Percentiles rank a stretch among this genome's conserved stretches.
Evolutionary conservation across 2,329 filamentous ascomycete species (phyloP).

Genomic region (Fusarium sp.): DNA sequence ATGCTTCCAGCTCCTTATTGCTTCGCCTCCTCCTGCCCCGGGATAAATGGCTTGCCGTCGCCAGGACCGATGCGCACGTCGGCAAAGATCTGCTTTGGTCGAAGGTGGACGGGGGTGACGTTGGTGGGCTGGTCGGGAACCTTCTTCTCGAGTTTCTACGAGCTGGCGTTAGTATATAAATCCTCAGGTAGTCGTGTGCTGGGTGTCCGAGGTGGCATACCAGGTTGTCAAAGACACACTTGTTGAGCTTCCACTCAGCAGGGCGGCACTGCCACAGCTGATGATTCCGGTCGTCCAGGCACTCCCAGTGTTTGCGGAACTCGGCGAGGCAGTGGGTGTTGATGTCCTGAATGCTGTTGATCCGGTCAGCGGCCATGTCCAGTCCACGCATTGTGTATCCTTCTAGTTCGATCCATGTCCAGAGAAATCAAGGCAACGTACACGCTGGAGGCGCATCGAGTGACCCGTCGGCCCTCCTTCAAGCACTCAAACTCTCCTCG

Average conservation of each 20-base stretch:
- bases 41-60: constrained; percentile 58
- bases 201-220: constrained; percentile 63
- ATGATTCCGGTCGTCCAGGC: constrained; percentile 97
- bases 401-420: neutral
- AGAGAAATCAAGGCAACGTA: constrained; percentile 63
- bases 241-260: constrained; percentile 89
- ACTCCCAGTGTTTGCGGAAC: constrained; percentile 95
- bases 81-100: constrained; percentile 72
- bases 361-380: constrained; percentile 24
- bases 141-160: constrained; percentile 82
- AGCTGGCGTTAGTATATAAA: constrained; percentile 16
- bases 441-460: constrained; percentile 96
- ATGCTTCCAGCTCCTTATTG: constrained; percentile 45
- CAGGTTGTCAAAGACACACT: constrained; percentile 95
- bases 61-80: constrained; percentile 61
- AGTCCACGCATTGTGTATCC: neutral
- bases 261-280: constrained; percentile 95
- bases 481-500: constrained; percentile 93
- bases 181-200: neutral
- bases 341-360: constrained; percentile 85
- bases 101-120: constrained; percentile 79
- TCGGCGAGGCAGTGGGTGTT: constrained; percentile 93
- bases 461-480: constrained; percentile 96
- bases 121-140: constrained; percentile 80
- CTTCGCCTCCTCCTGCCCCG: constrained; percentile 51